Conservation (phyloP, 2,329 filamentous ascomycete species). For the Colletotrichum sp. region DNA sequence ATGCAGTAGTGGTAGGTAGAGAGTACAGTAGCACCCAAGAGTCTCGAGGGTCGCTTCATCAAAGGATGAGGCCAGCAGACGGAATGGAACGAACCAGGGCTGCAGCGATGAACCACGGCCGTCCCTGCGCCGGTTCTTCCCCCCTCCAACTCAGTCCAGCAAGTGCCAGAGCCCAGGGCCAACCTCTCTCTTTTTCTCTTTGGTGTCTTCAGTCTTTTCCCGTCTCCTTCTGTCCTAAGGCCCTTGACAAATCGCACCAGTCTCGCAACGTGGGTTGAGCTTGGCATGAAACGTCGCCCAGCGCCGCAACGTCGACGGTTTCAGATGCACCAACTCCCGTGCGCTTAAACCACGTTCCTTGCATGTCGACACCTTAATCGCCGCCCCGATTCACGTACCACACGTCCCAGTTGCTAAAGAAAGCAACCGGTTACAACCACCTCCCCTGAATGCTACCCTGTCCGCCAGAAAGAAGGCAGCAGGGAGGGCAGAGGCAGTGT, state of each 20-base stretch:
- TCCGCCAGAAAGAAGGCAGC: background rate
- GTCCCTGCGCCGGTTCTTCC: constrained; percentile 1
- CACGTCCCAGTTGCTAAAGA: constrained; percentile 18
- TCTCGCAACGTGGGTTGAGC: constrained; percentile 17
- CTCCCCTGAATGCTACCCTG: constrained; percentile 5
- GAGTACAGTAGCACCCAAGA: background rate
- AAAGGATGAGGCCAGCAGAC: background rate
- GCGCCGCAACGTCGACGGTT: constrained; percentile 21
- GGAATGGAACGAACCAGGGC: constrained; percentile 8
- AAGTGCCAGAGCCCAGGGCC: background rate
- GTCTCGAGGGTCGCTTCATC: background rate
- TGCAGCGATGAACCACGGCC: constrained; percentile 4
- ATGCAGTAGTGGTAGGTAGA: background rate
- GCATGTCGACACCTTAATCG: constrained; percentile 20
- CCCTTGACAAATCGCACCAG: constrained; percentile 15
- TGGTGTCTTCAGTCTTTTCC: background rate
- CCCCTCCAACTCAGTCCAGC: background rate
- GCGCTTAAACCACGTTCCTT: constrained; percentile 20
- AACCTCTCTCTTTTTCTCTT: background rate
- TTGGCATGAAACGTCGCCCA: constrained; percentile 21
- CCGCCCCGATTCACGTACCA: constrained; percentile 9
- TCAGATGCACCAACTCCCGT: constrained; percentile 21
- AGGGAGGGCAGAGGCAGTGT: background rate
- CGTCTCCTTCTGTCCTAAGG: background rate
- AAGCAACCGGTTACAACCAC: constrained; percentile 17